A percentile compares a stretch with the other conserved stretches of the same genome.
Evolutionary conservation across 225 moss, liverwort and hornwort genomes (phyloP).

Genomic region (Antitrichia curtipendula): DNA sequence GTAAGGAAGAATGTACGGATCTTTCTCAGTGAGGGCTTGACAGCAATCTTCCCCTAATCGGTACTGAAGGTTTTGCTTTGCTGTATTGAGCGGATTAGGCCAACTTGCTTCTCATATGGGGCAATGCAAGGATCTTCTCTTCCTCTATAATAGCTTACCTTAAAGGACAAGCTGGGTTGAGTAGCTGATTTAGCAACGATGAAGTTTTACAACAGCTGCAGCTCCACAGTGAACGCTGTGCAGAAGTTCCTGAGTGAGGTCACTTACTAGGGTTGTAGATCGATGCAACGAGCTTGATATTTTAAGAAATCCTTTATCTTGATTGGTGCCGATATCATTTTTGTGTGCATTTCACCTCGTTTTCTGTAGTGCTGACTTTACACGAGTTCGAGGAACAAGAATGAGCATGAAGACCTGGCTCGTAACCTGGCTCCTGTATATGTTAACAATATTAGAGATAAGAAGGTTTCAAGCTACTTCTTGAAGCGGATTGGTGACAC

Average conservation of each 20-base stretch:
- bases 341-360: no score
- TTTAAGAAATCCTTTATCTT: neutral
- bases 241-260: neutral
- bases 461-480: neutral
- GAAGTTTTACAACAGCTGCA: neutral
- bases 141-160: neutral
- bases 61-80: neutral
- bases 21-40: neutral
- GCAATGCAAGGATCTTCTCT: neutral
- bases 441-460: no score
- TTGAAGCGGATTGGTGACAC: neutral
- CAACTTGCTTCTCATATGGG: neutral
- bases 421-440: no score
- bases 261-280: no score
- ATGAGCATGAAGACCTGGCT: neutral
- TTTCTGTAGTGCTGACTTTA: no score
- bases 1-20: neutral
- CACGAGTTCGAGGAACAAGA: no score
- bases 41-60: neutral
- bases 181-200: neutral
- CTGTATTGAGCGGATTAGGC: neutral
- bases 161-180: neutral
- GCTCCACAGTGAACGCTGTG: neutral
- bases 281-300: neutral
- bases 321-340: no score